Conservation (phyloP, 2,329 filamentous ascomycete species). For the Cucurbitaria berberidis region DNA sequence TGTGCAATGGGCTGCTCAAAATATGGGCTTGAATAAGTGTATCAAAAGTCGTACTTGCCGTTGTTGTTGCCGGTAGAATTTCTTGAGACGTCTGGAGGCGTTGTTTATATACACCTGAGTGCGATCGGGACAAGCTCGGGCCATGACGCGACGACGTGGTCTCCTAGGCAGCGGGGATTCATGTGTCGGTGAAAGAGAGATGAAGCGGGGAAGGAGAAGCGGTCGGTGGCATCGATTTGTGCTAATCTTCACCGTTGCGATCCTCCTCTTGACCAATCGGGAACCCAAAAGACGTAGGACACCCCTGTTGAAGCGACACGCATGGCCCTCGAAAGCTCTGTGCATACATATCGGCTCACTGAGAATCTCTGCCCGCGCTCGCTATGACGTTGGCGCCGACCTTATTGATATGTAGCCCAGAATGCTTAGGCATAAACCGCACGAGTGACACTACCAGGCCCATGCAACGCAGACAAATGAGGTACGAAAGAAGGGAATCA, state of each 20-base stretch:
- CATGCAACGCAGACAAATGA: too few species aligned
- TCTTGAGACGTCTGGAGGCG: not conserved
- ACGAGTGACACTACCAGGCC: too few species aligned
- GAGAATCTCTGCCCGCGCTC: too few species aligned
- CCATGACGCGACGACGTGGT: not conserved
- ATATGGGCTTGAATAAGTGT: not conserved
- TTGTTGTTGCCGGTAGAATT: not conserved
- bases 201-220: not conserved
- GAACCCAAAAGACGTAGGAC: not conserved
- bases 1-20: not conserved
- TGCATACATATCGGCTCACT: too few species aligned
- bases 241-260: not conserved
- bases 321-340: too few species aligned
- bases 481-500: too few species aligned
- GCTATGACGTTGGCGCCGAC: too few species aligned
- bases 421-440: too few species aligned
- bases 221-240: not conserved
- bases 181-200: not conserved
- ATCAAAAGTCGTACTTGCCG: not conserved
- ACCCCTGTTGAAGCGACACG: too few species aligned
- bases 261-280: not conserved
- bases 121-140: constrained; percentile 1
- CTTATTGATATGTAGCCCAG: too few species aligned
- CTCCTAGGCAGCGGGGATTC: not conserved
- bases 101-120: constrained; percentile 6